Conservation (phyloP, 345 rosid species). For the Sonneratia alba region DNA sequence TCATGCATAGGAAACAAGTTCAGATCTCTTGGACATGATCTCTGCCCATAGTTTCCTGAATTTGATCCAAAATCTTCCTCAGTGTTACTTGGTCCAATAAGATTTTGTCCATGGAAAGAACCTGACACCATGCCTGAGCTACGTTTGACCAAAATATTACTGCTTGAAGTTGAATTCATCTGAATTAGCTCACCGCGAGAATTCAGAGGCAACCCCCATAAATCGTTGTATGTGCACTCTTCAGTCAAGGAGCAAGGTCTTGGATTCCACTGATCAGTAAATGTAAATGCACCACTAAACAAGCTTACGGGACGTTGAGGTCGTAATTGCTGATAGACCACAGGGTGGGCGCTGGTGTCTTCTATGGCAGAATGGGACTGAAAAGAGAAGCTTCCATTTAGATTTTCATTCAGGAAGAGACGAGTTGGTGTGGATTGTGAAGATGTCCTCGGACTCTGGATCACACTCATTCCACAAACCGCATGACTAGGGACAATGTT, state of each 20-base stretch:
- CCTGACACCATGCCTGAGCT: conserved; percentile 15
- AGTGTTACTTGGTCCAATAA: conserved; percentile 10
- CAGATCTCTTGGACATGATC: conserved; percentile 17
- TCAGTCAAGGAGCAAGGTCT: conserved; percentile 20
- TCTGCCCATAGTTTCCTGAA: conserved; percentile 18
- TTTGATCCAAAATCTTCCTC: conserved; percentile 16
- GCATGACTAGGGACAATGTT: conserved; percentile 16
- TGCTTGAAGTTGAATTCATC: conserved; percentile 18
- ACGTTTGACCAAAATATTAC: conserved; percentile 17
- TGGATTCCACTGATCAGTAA: conserved; percentile 22
- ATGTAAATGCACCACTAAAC: conserved; percentile 11
- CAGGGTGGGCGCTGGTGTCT: conserved; percentile 16
- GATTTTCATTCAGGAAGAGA: conserved; percentile 19
- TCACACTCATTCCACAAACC: conserved; percentile 13
- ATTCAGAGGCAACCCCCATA: conserved; percentile 46
- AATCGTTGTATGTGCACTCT: conserved; percentile 19
- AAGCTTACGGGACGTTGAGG: conserved; percentile 17
- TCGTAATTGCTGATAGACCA: conserved; percentile 18
- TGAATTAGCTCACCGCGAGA: conserved; percentile 49
- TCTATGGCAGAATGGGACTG: conserved; percentile 14
- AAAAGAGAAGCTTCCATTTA: conserved; percentile 15
- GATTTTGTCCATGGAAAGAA: conserved; percentile 11
- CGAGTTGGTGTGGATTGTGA: conserved; percentile 17
- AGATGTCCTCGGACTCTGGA: conserved; percentile 17
- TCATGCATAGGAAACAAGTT: conserved; percentile 20